A percentile compares a stretch with the other conserved stretches of the same genome.
Conservation (phyloP, 2,329 filamentous ascomycete genomes). For the Stachybotrys chlorohalonatus region DNA sequence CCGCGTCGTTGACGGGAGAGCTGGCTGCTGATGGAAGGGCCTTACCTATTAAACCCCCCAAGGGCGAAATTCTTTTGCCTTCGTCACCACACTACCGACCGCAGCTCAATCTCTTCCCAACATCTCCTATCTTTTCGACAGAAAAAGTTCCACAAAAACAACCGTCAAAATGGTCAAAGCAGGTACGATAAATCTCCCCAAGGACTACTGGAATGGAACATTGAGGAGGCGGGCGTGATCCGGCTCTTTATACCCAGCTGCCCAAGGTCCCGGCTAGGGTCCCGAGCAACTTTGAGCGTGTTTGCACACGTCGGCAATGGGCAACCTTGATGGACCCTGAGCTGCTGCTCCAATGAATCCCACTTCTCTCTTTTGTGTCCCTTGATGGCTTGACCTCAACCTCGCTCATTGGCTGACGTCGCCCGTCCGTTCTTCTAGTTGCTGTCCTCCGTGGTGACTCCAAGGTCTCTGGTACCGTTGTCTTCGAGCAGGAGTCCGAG, state of each 20-base stretch:
- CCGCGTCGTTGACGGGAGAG: background rate
- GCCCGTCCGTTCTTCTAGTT: constrained; percentile 45
- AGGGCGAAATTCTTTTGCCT: background rate
- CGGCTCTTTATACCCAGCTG: constrained; percentile 17
- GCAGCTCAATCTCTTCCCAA: background rate
- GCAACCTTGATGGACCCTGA: constrained; percentile 35
- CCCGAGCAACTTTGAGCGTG: constrained; percentile 51
- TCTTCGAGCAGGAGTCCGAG: constrained; percentile 89
- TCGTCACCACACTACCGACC: background rate
- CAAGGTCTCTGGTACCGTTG: constrained; percentile 86
- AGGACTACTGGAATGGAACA: background rate
- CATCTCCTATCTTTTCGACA: background rate
- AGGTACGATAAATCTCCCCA: constrained; percentile 49
- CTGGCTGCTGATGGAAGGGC: background rate
- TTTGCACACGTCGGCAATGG: constrained; percentile 27
- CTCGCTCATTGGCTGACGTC: constrained; percentile 9
- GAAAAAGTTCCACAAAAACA: constrained; percentile 20
- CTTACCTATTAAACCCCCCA: background rate
- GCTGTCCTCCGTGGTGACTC: constrained; percentile 96
- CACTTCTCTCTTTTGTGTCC: constrained; percentile 10
- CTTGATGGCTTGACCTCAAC: constrained; percentile 18
- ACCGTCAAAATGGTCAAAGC: constrained; percentile 95
- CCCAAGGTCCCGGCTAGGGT: constrained; percentile 10
- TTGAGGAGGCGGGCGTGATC: constrained; percentile 4
- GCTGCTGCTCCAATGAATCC: background rate